A percentile compares a stretch with the other conserved stretches of the same genome.
Conservation (phyloP, 768 basidiomycete species). For the Trametopsis cervina region DNA sequence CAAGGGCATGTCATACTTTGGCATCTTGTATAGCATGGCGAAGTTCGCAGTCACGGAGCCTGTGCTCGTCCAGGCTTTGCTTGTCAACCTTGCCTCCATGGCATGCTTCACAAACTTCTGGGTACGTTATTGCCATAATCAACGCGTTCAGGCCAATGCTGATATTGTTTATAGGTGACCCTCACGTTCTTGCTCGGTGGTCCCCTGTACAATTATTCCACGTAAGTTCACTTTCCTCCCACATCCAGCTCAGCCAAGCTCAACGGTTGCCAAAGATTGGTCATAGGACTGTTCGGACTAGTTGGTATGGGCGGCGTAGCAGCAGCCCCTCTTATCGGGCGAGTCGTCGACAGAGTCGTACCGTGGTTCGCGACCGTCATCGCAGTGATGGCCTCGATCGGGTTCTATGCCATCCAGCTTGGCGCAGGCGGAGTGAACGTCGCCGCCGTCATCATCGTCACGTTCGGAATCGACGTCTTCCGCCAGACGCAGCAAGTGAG, state of each 20-base stretch:
- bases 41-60: constrained; percentile 76
- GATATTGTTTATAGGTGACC: constrained; percentile 28
- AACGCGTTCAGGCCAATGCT: background rate
- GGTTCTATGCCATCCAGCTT: constrained; percentile 57
- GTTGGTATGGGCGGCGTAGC: constrained; percentile 56
- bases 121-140: constrained; percentile 18
- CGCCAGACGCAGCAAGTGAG: constrained; percentile 72
- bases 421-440: constrained; percentile 66
- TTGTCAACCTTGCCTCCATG: constrained; percentile 53
- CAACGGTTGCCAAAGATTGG: constrained; percentile 25
- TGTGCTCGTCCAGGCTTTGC: constrained; percentile 57
- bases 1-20: constrained; percentile 51
- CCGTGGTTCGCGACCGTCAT: constrained; percentile 74
- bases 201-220: constrained; percentile 68
- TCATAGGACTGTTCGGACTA: constrained; percentile 43
- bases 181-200: constrained; percentile 78
- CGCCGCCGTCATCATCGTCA: constrained; percentile 61
- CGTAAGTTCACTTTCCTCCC: constrained; percentile 30
- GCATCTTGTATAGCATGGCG: constrained; percentile 71
- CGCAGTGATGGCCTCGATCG: constrained; percentile 37
- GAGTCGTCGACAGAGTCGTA: constrained; percentile 58
- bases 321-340: constrained; percentile 63
- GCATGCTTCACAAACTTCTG: constrained; percentile 46
- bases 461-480: constrained; percentile 67
- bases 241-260: background rate